Evolutionary conservation across 345 rosid species (phyloP), one percentile per base, ranked within the genome.

Genomic region (Populus deltoides): DNA sequence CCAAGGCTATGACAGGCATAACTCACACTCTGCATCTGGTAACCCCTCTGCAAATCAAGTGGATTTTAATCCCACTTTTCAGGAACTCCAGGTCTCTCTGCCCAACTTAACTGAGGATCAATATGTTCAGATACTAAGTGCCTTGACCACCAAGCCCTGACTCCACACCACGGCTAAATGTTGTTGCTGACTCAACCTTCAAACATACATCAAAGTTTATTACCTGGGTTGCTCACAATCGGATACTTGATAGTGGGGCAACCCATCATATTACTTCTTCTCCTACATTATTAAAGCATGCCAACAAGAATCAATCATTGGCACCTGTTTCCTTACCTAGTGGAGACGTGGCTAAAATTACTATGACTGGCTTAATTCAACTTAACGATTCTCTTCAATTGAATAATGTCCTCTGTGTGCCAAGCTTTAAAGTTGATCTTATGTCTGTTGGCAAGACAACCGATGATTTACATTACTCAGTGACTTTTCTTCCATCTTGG

Each of bases 231-330:
- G 8, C 36, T 13, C 35, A 25, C 0, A 0, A 17, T 31, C 20
- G 2, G 74, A 66, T 77, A 5, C 51, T 81, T 2, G 74, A 81
- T 17, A 76, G 51, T 31, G 51, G 73, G 1, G 76, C 53, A 18
- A 39, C 84, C 13, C 4, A 77, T 10, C 20, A 81, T 63, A 77
- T 81, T 71, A 36, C 77, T 69, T 69, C 16, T 4, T 69, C 72
- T 69, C 72, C 51, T 25, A 2, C 31, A 35, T 5, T 1, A 35
- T 38, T 69, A 5, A 0, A 25, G 12, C 2, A 10, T 69, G 1
- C 38, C 9, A 65, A 47, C 18, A 29, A 0, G 6, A 24, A 24
- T 17, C 1, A 0, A 2, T 31, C 8, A 0, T 35, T 39, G 25
- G 13, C 59, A 22, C 35, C 16, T 8, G 33, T 24, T 3, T 2